Evolutionary conservation across 2,329 filamentous ascomycete genomes (phyloP).

Genomic region (Alternaria sp.): DNA sequence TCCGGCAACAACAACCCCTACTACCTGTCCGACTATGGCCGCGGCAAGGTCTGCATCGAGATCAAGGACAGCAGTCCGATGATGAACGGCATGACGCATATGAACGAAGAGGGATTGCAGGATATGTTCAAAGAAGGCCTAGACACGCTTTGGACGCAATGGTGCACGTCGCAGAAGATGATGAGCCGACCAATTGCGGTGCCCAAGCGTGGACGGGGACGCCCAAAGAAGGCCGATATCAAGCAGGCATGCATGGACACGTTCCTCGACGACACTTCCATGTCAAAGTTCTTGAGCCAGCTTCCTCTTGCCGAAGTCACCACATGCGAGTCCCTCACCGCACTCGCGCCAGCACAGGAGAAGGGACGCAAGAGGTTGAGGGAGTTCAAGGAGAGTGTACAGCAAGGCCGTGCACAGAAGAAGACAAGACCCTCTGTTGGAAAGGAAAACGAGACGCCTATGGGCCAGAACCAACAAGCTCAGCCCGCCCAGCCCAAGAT

Average conservation of each 20-base stretch:
- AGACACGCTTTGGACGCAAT: conserved; percentile 53
- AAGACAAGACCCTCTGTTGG: conserved; percentile 34
- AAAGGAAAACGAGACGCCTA: conserved; percentile 39
- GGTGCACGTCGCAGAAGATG: conserved; percentile 39
- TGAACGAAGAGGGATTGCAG: conserved; percentile 58
- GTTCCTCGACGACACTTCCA: conserved; percentile 41
- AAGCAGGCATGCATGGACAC: conserved; percentile 59
- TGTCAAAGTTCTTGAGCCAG: conserved; percentile 59
- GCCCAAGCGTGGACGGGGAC: conserved; percentile 45
- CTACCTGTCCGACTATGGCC: conserved; percentile 52
- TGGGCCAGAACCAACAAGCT: conserved; percentile 10
- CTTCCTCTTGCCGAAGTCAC: conserved; percentile 64
- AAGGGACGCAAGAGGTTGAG: conserved; percentile 74
- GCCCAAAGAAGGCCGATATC: conserved; percentile 35
- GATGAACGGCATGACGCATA: conserved; percentile 32
- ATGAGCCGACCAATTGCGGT: conserved; percentile 34
- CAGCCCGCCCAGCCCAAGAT: conserved; percentile 44
- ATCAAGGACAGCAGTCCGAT: conserved; percentile 39
- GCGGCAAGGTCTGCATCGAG: conserved; percentile 52
- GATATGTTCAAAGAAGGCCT: conserved; percentile 58
- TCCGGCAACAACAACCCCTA: conserved; percentile 43
- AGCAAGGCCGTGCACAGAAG: conserved; percentile 41
- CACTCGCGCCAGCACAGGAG: conserved; percentile 63
- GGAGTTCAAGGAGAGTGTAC: conserved; percentile 69
- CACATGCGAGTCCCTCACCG: conserved; percentile 58